Percentiles rank a stretch among this genome's conserved stretches.
phyloP scores from a whole-genome alignment of 306 rosid species.

The Citrullus colocynthis region DNA sequence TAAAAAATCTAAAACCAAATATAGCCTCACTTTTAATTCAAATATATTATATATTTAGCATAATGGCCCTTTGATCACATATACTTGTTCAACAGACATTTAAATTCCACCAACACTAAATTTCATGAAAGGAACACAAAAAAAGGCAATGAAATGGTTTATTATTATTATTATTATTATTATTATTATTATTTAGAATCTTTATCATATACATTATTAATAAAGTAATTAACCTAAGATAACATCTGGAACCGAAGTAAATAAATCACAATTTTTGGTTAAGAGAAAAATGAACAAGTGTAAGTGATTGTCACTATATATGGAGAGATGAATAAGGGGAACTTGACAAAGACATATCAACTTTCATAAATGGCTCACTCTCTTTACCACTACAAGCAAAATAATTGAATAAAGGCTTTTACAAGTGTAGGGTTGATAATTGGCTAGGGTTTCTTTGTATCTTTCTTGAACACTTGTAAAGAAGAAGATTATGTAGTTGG shows the following conservation, averaged over 20 bases:
- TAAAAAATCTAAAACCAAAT: too few species aligned
- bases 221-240: not conserved
- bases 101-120: not conserved
- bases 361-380: not conserved
- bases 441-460: not conserved
- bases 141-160: too few species aligned
- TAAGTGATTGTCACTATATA: not conserved
- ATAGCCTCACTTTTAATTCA: too few species aligned
- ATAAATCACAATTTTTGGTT: not conserved
- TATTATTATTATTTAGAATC: too few species aligned
- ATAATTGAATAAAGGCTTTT: not conserved
- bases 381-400: not conserved
- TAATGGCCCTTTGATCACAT: too few species aligned
- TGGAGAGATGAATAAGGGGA: not conserved
- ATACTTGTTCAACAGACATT: not conserved
- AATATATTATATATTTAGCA: too few species aligned
- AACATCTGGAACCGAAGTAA: not conserved
- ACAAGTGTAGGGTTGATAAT: conserved; percentile 8
- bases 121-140: not conserved
- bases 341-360: not conserved
- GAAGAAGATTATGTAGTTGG: not conserved
- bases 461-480: not conserved
- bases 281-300: not conserved
- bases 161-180: too few species aligned
- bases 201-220: too few species aligned